These are phyloP conservation scores for Echeveria elegans DNA, from an alignment of 164 flowering plant genomes.

Conservation along the genomic window DNA sequence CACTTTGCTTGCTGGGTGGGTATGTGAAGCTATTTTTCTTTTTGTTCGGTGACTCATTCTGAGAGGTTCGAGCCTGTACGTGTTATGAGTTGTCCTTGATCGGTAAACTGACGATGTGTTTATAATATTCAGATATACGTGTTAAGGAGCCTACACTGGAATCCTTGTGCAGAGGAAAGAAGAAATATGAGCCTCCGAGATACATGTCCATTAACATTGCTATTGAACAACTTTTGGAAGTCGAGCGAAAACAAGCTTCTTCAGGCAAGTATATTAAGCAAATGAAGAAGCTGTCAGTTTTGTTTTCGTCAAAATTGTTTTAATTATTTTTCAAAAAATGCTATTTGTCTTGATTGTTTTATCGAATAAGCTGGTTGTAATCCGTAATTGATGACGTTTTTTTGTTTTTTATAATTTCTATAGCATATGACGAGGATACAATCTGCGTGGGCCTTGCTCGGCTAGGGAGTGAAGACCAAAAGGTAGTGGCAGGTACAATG, in stretches of 20 bases:
- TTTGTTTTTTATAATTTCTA: conserved; percentile 11
- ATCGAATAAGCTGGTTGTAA: no score
- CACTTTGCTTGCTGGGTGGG: no score
- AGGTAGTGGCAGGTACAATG: conserved; percentile 71
- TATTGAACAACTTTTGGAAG: conserved; percentile 89
- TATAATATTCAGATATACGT: conserved; percentile 56
- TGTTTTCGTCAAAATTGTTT: no score
- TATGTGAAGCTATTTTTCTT: no score
- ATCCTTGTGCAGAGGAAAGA: conserved; percentile 81
- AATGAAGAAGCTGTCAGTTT: no score
- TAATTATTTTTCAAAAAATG: no score
- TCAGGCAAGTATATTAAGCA: conserved; percentile 32
- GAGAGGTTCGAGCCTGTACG: no score
- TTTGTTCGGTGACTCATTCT: no score
- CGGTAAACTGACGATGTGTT: no score
- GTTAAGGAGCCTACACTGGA: conserved; percentile 90
- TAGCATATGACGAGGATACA: conserved; percentile 67
- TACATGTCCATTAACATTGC: conserved; percentile 82
- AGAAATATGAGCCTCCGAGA: conserved; percentile 78
- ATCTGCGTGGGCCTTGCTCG: conserved; percentile 85
- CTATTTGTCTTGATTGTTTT: no score
- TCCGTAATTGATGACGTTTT: not conserved
- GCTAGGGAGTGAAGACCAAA: conserved; percentile 78
- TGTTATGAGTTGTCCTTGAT: no score
- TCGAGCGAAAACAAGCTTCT: conserved; percentile 44